phyloP scores from a whole-genome alignment of 1,139 yeast genomes.

The Suhomyces choctaworum region DNA sequence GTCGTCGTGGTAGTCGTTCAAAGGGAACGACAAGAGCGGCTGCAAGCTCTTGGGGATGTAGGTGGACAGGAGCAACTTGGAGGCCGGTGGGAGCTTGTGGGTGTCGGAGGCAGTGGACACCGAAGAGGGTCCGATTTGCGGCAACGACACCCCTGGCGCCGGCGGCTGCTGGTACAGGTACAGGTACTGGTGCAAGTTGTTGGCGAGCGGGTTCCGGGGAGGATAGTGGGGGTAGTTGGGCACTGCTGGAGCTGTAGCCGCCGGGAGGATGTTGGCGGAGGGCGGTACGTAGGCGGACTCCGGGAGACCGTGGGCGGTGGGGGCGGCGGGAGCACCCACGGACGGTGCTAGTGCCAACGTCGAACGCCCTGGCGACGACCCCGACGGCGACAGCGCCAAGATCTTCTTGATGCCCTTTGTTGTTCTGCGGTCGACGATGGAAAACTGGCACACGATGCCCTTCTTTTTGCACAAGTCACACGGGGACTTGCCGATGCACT shows the following conservation, averaged over 20 bases:
- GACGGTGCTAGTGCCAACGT: not conserved
- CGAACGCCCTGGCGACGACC: constrained; percentile 3
- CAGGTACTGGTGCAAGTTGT: constrained; percentile 6
- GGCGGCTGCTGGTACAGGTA: constrained; percentile 4
- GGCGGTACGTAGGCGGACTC: constrained; percentile 1
- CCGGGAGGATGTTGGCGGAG: not conserved
- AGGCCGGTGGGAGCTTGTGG: constrained; percentile 13
- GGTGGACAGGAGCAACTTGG: constrained; percentile 13
- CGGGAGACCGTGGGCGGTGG: not conserved
- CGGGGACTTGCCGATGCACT: constrained; percentile 31
- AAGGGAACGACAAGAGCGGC: constrained; percentile 27
- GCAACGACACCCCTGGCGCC: constrained; percentile 4
- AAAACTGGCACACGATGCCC: constrained; percentile 27
- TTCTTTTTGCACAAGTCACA: constrained; percentile 29
- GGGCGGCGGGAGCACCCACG: not conserved
- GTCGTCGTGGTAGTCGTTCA: constrained; percentile 13
- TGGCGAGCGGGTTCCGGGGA: constrained; percentile 1
- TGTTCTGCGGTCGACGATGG: constrained; percentile 30
- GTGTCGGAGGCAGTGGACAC: constrained; percentile 1
- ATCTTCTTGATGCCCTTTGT: constrained; percentile 16
- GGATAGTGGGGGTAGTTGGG: constrained; percentile 2
- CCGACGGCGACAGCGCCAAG: constrained; percentile 3
- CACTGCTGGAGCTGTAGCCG: not conserved
- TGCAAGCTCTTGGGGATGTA: constrained; percentile 29
- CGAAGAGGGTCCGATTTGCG: constrained; percentile 8